phyloP scores from a whole-genome alignment of 768 basidiomycete species.

The Candolleomyces eurysporus region DNA sequence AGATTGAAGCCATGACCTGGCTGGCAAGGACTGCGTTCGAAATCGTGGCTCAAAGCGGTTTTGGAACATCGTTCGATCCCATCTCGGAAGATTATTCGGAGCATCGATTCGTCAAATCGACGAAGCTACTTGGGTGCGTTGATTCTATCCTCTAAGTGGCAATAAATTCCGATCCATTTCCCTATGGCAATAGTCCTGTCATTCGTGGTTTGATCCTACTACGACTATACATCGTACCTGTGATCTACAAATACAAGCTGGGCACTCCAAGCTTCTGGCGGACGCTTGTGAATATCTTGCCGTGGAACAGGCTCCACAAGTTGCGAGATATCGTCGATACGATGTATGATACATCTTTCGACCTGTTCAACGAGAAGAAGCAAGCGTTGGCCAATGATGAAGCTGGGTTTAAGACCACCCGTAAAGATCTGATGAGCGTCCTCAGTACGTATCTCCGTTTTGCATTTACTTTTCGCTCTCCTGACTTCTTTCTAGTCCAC shows the following conservation, averaged over 20 bases:
- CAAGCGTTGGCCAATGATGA: constrained; percentile 26
- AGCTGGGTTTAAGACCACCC: constrained; percentile 29
- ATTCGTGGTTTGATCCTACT: not conserved
- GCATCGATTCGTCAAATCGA: constrained; percentile 27
- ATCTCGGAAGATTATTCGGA: constrained; percentile 26
- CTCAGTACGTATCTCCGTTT: constrained; percentile 28
- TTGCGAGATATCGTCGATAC: constrained; percentile 30
- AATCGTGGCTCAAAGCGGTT: constrained; percentile 24
- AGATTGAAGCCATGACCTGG: constrained; percentile 29
- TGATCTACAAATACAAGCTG: constrained; percentile 14
- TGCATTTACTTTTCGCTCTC: not conserved
- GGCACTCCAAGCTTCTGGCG: constrained; percentile 28
- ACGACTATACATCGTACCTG: not conserved
- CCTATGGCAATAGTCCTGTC: not conserved
- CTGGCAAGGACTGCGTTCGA: constrained; percentile 26
- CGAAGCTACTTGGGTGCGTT: constrained; percentile 27
- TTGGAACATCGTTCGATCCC: constrained; percentile 36
- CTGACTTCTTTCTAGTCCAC: constrained; percentile 22
- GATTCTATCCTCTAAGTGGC: too few species aligned
- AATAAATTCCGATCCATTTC: not conserved
- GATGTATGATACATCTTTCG: constrained; percentile 32
- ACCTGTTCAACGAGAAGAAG: constrained; percentile 36
- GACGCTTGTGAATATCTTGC: constrained; percentile 30
- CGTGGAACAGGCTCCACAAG: constrained; percentile 25
- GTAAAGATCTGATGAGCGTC: constrained; percentile 42